A percentile compares a stretch with the other conserved stretches of the same genome.
Evolutionary conservation across 805 yeast species (phyloP).

Genomic region (Saccharomycopsis lassenensis): DNA sequence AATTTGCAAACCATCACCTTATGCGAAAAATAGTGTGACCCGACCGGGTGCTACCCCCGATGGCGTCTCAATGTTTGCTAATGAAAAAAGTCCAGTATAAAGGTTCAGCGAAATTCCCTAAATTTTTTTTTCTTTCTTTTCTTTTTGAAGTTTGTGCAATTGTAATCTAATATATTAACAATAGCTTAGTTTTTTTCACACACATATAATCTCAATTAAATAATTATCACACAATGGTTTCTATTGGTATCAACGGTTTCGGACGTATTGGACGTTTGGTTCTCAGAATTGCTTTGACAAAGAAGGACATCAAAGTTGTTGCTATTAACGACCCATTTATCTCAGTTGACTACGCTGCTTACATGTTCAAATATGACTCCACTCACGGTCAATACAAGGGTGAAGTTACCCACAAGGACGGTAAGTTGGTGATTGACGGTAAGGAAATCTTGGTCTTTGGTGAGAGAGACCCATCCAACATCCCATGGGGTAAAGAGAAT

Average conservation of each 20-base stretch:
- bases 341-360: conserved; percentile 82
- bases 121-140: no score
- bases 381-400: conserved; percentile 84
- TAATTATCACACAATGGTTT: conserved; percentile 23
- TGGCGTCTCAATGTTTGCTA: no score
- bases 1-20: no score
- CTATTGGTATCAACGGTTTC: conserved; percentile 26
- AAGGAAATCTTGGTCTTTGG: conserved; percentile 37
- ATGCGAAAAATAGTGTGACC: no score
- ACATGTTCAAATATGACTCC: conserved; percentile 92
- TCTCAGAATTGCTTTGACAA: conserved; percentile 15
- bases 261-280: conserved; percentile 28
- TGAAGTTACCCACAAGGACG: conserved; percentile 49
- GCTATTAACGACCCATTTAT: conserved; percentile 92
- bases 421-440: conserved; percentile 58
- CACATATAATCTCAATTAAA: not conserved
- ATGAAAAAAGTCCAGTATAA: no score
- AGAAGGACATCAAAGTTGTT: conserved; percentile 59
- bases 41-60: no score
- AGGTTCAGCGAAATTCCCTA: no score
- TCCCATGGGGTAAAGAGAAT: conserved; percentile 57
- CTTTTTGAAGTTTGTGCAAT: not conserved
- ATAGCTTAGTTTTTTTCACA: not conserved
- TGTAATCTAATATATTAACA: not conserved
- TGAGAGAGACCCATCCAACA: conserved; percentile 56